A percentile compares a stretch with the other conserved stretches of the same genome.
phyloP scores from a whole-genome alignment of 75 land plant genomes.

The Pseudotsuga menziesii region DNA sequence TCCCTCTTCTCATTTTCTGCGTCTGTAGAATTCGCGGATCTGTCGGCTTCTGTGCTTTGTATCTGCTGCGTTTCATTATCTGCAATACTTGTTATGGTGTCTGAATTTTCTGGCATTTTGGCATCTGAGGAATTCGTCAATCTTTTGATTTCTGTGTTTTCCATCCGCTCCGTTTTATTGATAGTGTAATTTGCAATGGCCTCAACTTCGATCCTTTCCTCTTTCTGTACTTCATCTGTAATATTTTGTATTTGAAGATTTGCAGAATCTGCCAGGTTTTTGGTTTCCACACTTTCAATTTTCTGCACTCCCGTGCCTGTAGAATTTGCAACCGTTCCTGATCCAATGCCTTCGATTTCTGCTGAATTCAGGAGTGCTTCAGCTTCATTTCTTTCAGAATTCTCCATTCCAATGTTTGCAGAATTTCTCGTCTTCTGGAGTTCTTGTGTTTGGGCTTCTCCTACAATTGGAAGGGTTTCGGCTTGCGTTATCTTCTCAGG shows the following conservation, averaged over 20 bases:
- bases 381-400: neutral
- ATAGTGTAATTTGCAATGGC: neutral
- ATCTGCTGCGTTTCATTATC: neutral
- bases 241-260: neutral
- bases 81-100: neutral
- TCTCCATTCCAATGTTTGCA: neutral
- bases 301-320: neutral
- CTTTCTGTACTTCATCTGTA: neutral
- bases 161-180: neutral
- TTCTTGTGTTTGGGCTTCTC: slow-evolving; percentile 9
- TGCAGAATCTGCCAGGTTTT: neutral
- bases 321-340: neutral
- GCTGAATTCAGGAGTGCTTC: neutral
- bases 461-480: neutral
- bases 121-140: neutral
- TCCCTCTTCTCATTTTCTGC: neutral
- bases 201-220: neutral
- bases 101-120: neutral
- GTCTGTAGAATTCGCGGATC: neutral
- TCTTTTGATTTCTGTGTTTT: neutral
- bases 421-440: neutral
- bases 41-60: neutral
- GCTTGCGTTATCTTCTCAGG: neutral
- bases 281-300: neutral
- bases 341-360: neutral